Base-by-base conservation (phyloP, 371 early-diverging fungal species). In the Capniomyces stellatus region DNA sequence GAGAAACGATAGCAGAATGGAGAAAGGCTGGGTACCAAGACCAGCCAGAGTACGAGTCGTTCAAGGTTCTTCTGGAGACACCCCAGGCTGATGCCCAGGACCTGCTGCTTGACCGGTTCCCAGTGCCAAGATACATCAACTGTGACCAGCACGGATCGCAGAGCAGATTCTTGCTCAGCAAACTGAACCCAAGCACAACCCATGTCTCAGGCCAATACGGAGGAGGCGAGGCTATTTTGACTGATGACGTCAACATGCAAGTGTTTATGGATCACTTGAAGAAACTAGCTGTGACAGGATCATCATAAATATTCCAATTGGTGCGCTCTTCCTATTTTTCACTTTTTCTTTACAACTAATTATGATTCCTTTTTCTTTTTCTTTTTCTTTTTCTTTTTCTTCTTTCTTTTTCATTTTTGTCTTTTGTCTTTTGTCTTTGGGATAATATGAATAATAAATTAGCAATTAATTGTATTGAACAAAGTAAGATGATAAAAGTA, bases 101-200 rank as follows among this genome's bases (percentile, higher is more conserved):
- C 29, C 64, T 99, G 52, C 71, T 98, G 49, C 71, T 80, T 19
- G 92, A 92, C 39, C 76, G 99, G 55, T 92, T 98, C 78, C 99
- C 99, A 10, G 83, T 98, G 39, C 99, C 99, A 3, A 87, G 98
- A 59, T 98, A 95, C 67, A 87, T 98, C 67, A 94, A 86, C 29
- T 93, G 94, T 60, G 92, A 96, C 63, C 92, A 94, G 68, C 81
- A 90, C 56, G 93, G 94, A 24, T 97, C 98, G 2, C 99, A 99
- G 74, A 98, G 98, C 21, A 89, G 99, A 62, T 98, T 99, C 85
- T 71, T 99, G 58, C 76, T 98, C 28, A 85, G 90, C 57, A 98
- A 97, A 69, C 79, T 99, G 43, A 99, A 99, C 65, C 99, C 99
- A 31, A 91, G 92, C n/a, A 88, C 88, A 1, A 96, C 94, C 8